These are phyloP conservation scores for Dioszegia aurantiaca DNA, from an alignment of 768 basidiomycete species.

Conservation along the genomic window DNA sequence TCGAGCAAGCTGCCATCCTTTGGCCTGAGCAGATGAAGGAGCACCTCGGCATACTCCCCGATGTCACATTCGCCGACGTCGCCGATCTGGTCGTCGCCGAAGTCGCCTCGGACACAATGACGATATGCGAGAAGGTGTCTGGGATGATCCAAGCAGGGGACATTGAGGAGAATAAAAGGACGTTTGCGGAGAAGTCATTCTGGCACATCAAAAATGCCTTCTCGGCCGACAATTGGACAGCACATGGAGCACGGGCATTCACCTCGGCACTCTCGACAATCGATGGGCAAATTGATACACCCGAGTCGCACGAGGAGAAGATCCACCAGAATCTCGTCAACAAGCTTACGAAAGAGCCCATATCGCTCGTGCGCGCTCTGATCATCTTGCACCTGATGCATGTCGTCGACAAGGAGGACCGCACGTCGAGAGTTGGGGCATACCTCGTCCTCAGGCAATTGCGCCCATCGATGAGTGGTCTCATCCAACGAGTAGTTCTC, in stretches of 20 bases:
- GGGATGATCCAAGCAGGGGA: neutral
- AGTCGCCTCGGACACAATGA: conserved; percentile 7
- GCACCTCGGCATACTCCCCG: conserved; percentile 5
- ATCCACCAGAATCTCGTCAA: neutral
- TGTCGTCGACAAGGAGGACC: conserved; percentile 1
- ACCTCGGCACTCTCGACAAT: conserved; percentile 24
- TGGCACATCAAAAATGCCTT: conserved; percentile 79
- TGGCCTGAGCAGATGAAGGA: conserved; percentile 11
- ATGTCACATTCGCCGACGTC: conserved; percentile 1
- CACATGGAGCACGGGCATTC: conserved; percentile 25
- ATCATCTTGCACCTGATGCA: conserved; percentile 6
- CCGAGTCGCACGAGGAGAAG: neutral
- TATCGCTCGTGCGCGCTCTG: neutral
- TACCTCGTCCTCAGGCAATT: conserved; percentile 7
- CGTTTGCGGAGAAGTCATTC: conserved; percentile 57
- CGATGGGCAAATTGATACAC: conserved; percentile 25
- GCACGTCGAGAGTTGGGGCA: neutral
- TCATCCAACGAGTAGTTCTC: neutral
- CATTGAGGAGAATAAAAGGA: neutral
- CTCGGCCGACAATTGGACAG: conserved; percentile 53
- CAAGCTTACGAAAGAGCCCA: conserved; percentile 1
- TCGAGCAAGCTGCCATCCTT: conserved; percentile 6
- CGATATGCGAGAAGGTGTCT: conserved; percentile 11
- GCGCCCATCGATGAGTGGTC: neutral
- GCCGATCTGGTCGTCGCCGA: neutral